Percentiles rank a stretch among this genome's conserved stretches.
These are phyloP conservation scores for Pelargonium nanum DNA, from an alignment of 345 rosid species.

Conservation along the genomic window DNA sequence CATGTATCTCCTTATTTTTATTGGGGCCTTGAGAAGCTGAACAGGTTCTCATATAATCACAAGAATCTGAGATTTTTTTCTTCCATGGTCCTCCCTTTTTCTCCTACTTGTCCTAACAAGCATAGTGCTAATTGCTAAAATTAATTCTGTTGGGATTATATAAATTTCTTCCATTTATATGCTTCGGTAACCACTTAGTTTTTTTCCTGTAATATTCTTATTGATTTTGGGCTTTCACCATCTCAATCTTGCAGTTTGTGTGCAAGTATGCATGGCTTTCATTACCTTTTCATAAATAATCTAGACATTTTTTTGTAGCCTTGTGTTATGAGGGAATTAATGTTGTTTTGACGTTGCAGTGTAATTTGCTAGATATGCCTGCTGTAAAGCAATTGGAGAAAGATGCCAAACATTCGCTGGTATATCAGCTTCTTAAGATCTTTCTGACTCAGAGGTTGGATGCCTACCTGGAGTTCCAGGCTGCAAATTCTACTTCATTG, in stretches of 20 bases:
- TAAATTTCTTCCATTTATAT: too few species aligned
- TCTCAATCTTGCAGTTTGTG: not conserved
- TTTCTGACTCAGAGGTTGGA: slow-evolving; percentile 71
- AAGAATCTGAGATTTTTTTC: too few species aligned
- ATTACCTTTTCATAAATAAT: not conserved
- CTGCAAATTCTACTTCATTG: slow-evolving; percentile 55
- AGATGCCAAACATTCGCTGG: slow-evolving; percentile 55
- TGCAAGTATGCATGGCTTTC: not conserved
- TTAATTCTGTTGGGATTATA: too few species aligned
- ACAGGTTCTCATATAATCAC: too few species aligned
- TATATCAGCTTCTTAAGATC: slow-evolving; percentile 75
- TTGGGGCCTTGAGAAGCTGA: too few species aligned
- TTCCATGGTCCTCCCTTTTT: too few species aligned
- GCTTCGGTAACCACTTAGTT: too few species aligned
- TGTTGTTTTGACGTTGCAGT: slow-evolving; percentile 38
- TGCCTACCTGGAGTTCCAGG: slow-evolving; percentile 66
- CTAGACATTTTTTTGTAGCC: not conserved
- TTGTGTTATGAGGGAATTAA: not conserved
- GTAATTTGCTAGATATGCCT: slow-evolving; percentile 84
- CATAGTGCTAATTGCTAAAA: too few species aligned
- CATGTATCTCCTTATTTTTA: too few species aligned
- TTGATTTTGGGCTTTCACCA: too few species aligned
- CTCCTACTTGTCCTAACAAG: too few species aligned
- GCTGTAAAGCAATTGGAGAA: slow-evolving; percentile 78
- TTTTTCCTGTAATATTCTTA: too few species aligned